Evolutionary conservation across 2,329 filamentous ascomycete species (phyloP).

Genomic region (Colletotrichum sp.): DNA sequence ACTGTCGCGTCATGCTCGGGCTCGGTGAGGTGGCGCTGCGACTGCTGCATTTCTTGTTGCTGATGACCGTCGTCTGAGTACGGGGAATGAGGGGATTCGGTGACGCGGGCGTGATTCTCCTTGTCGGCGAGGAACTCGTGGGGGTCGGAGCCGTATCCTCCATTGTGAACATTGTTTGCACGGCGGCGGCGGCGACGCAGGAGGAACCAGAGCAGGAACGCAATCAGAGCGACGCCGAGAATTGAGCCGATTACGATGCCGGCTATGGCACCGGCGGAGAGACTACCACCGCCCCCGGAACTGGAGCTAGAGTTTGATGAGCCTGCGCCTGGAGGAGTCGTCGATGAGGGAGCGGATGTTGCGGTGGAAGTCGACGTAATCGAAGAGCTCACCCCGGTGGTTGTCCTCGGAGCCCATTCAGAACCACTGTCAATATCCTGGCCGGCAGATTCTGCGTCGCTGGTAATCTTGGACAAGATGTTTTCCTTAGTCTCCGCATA

Average conservation of each 20-base stretch:
- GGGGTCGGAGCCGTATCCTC: constrained; percentile 30
- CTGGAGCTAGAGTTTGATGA: background rate
- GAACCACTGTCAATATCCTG: background rate
- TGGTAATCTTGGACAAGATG: background rate
- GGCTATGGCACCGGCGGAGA: constrained; percentile 48
- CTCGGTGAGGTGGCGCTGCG: constrained; percentile 4
- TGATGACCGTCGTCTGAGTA: constrained; percentile 46
- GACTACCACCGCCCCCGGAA: constrained; percentile 22
- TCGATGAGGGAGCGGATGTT: background rate
- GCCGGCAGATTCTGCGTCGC: background rate
- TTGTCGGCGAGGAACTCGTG: constrained; percentile 51
- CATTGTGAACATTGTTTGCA: constrained; percentile 25
- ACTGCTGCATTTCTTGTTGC: constrained; percentile 5
- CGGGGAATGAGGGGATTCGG: constrained; percentile 45
- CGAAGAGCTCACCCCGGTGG: background rate
- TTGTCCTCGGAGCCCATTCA: background rate
- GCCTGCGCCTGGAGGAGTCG: background rate
- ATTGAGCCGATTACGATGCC: constrained; percentile 52
- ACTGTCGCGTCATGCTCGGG: background rate
- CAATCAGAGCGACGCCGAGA: constrained; percentile 43
- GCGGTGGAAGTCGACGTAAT: background rate
- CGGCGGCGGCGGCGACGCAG: constrained; percentile 41
- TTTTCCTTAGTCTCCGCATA: background rate
- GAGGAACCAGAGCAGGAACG: constrained; percentile 46
- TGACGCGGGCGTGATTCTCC: constrained; percentile 42